Percentiles rank a stretch among this genome's conserved stretches.
phyloP scores from a whole-genome alignment of 2,329 filamentous ascomycete species.

The Dothidotthia symphoricarpi region DNA sequence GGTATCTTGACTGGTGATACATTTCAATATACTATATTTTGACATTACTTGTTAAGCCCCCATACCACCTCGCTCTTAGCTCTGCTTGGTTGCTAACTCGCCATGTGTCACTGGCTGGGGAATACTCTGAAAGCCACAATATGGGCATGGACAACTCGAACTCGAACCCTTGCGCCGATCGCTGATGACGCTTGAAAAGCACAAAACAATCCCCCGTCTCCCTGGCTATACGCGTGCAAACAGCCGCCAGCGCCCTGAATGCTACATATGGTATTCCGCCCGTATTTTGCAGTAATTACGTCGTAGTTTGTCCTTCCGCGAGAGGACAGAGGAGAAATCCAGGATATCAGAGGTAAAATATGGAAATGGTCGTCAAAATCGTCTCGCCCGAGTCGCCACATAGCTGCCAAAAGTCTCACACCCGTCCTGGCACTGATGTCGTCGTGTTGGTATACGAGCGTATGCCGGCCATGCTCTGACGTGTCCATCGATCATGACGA shows the following conservation, averaged over 20 bases:
- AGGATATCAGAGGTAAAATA: conserved; percentile 14
- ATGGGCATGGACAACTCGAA: too few relatives aligned
- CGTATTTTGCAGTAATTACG: conserved; percentile 11
- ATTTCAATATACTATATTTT: too few relatives aligned
- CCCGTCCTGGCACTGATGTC: too few relatives aligned
- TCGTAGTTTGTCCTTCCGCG: conserved; percentile 23
- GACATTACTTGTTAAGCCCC: too few relatives aligned
- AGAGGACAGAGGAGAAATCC: conserved; percentile 17
- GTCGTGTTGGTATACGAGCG: too few relatives aligned
- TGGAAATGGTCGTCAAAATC: conserved; percentile 9
- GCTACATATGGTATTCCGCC: background rate
- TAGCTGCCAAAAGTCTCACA: conserved; percentile 2
- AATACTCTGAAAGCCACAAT: too few relatives aligned
- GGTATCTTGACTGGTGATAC: too few relatives aligned
- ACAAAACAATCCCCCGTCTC: background rate
- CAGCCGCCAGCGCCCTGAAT: conserved; percentile 1
- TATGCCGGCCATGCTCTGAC: too few relatives aligned
- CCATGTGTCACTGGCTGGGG: too few relatives aligned
- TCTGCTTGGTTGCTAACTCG: too few relatives aligned
- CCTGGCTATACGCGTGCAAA: conserved; percentile 11
- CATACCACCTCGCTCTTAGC: too few relatives aligned
- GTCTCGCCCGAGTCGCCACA: conserved; percentile 6
- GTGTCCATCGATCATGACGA: too few relatives aligned
- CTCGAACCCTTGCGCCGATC: conserved; percentile 17
- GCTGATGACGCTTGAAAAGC: background rate